Base-by-base conservation (phyloP, 2,329 filamentous ascomycete species). In the Epichloe brachyelytri region DNA sequence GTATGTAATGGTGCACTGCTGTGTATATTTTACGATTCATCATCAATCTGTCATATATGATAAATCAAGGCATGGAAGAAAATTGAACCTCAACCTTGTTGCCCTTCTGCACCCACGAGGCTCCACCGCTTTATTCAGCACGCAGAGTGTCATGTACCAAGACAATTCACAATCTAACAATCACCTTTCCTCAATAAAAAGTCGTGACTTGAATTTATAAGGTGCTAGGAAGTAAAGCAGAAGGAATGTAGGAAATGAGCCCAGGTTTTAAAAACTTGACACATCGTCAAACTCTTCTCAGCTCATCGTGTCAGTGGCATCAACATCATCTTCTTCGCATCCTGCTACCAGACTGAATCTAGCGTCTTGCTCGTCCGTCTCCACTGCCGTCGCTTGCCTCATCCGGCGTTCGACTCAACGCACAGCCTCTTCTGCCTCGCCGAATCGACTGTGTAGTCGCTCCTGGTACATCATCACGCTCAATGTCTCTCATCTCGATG, bases 361-460 rank as follows among this genome's bases (percentile, higher is more conserved):
- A 44, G 26, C 26, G 36, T 26, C 34, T 48, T 39, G 15, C 37
- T 47, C 30, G 17, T 43, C 40, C n/a, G 4, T 50, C 44, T 33
- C 34, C 47, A 41, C 43, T 51, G 17, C 47, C 52, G 11, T 53
- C 38, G 48, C 53, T 59, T 50, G 68, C 66, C 51, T 71, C 66
- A 33, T 58, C 57, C 30, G 70, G 59, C 2, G 62, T 62, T 57
- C 68, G 69, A 17, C 66, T 65, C 58, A 66, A 64, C 48, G 67
- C 62, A 53, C 65, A 66, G 26, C 67, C 65, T 44, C 63, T 64
- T 49, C 69, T 65, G 33, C 52, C 51, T 40, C 56, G 56, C 22
- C 57, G 58, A 15, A 41, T 46, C 20, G 51, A 53, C 22, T 54
- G 55, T 12, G 55, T 50, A 12, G 51, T 53, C 7, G 51, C 50